Conservation (phyloP, 176 grass and related monocot genomes). For the Elymus sibiricus region DNA sequence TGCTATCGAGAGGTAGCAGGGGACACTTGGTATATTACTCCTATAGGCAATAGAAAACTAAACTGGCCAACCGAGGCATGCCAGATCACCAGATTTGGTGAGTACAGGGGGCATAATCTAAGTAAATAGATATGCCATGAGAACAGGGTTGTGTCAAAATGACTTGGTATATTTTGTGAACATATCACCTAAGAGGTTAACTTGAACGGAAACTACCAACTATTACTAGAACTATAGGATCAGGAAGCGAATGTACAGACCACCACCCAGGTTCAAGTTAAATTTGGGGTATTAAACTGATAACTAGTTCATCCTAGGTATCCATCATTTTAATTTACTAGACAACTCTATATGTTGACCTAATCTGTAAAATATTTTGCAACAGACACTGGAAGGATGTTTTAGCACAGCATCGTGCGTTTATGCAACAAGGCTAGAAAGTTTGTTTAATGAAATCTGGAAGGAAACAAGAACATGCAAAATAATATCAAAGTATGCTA, state of each 20-base stretch:
- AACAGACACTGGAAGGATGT: slow-evolving; percentile 9
- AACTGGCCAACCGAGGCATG: not conserved
- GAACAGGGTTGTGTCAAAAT: not conserved
- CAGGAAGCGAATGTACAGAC: not conserved
- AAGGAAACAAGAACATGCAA: not conserved
- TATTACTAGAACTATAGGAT: not conserved
- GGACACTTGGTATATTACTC: not conserved
- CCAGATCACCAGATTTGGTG: not conserved
- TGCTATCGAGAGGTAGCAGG: too few species aligned
- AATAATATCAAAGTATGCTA: not conserved
- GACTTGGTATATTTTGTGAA: not conserved
- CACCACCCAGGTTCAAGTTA: not conserved
- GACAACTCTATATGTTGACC: not conserved
- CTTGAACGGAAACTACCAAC: not conserved
- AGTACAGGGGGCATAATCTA: not conserved
- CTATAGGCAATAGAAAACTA: not conserved
- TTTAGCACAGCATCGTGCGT: not conserved
- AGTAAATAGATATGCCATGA: not conserved
- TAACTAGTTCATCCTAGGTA: not conserved
- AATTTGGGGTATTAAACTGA: not conserved
- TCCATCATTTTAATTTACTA: not conserved
- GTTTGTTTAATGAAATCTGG: slow-evolving; percentile 2
- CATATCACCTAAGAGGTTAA: not conserved
- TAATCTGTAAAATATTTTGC: not conserved
- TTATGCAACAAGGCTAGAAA: not conserved